Percentiles rank a stretch among this genome's conserved stretches.
Conservation (phyloP, 257 asterid genomes). For the Nemophila menziesii region DNA sequence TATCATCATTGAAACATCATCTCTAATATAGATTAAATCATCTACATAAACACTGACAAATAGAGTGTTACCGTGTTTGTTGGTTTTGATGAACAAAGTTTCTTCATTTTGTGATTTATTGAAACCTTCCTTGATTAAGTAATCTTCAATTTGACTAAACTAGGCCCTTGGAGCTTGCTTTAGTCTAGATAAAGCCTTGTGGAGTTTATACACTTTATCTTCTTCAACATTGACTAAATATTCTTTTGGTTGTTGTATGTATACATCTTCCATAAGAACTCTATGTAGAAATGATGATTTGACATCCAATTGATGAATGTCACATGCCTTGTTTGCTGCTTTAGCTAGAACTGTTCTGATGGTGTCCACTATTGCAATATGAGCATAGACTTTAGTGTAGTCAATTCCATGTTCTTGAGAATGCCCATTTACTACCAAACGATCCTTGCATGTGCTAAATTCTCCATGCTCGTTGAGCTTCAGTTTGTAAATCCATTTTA, state of each 20-base stretch:
- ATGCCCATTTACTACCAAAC: not conserved
- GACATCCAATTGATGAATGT: not conserved
- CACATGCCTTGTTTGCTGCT: not conserved
- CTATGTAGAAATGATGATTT: not conserved
- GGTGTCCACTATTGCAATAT: not conserved
- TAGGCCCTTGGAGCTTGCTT: slow-evolving; percentile 3
- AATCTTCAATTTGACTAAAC: slow-evolving; percentile 2
- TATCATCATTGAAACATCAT: not conserved
- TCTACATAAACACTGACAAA: slow-evolving; percentile 2
- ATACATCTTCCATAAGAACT: not conserved
- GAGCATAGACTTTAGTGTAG: not conserved
- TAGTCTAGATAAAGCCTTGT: not conserved
- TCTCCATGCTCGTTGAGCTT: not conserved
- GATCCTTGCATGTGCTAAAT: not conserved
- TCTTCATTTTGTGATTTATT: not conserved
- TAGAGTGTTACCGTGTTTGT: not conserved
- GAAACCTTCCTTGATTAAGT: slow-evolving; percentile 1
- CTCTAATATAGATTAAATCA: not conserved
- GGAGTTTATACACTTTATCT: not conserved
- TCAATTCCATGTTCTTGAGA: not conserved
- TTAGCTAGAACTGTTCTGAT: not conserved
- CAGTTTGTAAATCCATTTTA: not conserved
- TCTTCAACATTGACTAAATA: not conserved
- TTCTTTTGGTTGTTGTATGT: not conserved
- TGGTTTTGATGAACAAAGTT: slow-evolving; percentile 1